phyloP scores from a whole-genome alignment of 2,329 filamentous ascomycete species.

The Xylaria digitata region DNA sequence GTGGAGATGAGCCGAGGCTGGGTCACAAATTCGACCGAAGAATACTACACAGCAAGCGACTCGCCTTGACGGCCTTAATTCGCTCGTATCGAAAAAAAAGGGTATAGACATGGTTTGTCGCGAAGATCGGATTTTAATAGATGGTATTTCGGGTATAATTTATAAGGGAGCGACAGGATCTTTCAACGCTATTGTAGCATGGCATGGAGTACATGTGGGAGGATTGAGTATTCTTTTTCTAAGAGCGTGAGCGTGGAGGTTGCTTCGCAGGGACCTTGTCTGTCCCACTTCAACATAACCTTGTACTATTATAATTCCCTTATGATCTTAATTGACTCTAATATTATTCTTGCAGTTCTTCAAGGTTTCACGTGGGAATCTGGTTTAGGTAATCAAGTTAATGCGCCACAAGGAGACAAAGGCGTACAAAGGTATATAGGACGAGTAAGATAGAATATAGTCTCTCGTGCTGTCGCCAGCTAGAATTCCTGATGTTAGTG shows the following conservation, averaged over 20 bases:
- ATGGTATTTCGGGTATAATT: slow-evolving; percentile 3
- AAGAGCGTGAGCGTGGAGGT: slow-evolving; percentile 11
- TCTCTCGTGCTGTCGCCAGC: not conserved
- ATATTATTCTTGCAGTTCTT: not conserved
- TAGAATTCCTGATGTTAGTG: not conserved
- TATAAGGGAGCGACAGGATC: not conserved
- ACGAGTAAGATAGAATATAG: not conserved
- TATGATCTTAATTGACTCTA: slow-evolving; percentile 9
- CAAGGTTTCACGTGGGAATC: too few species aligned
- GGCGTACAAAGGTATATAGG: not conserved
- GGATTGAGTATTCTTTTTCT: slow-evolving; percentile 18
- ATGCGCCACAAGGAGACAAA: not conserved
- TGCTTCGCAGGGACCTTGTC: not conserved
- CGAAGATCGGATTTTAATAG: slow-evolving; percentile 10
- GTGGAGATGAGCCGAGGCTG: slow-evolving; percentile 69
- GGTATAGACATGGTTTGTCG: slow-evolving; percentile 17
- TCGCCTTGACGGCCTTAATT: slow-evolving; percentile 10
- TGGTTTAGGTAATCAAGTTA: not conserved
- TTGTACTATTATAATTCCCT: slow-evolving; percentile 30
- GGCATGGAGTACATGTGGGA: slow-evolving; percentile 27
- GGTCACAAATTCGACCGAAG: slow-evolving; percentile 54
- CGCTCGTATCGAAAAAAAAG: not conserved
- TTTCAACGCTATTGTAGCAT: slow-evolving; percentile 19
- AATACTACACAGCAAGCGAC: slow-evolving; percentile 32
- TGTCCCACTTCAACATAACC: slow-evolving; percentile 7